Percentiles rank a stretch among this genome's conserved stretches.
These are phyloP conservation scores for Ascocoryne sarcoides DNA, from an alignment of 2,329 filamentous ascomycete species.

Conservation along the genomic window DNA sequence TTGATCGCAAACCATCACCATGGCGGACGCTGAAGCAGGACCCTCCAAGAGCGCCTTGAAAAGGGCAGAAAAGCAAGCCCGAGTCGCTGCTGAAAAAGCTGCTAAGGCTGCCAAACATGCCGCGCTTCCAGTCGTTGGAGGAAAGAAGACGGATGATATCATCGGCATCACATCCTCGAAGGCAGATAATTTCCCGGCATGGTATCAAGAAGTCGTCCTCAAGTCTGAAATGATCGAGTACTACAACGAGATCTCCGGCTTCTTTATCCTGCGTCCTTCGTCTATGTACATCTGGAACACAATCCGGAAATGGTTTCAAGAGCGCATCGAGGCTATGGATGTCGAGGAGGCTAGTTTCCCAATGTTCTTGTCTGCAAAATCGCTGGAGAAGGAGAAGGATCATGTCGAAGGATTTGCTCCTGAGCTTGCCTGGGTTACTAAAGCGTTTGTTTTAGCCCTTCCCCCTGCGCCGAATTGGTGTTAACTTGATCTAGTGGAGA, in stretches of 20 bases:
- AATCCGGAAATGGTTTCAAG: conserved; percentile 59
- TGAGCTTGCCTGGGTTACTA: conserved; percentile 81
- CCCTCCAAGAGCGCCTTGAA: conserved; percentile 56
- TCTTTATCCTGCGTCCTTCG: conserved; percentile 79
- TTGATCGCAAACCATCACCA: conserved; percentile 2
- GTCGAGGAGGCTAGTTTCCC: conserved; percentile 97
- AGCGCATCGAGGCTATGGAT: conserved; percentile 78
- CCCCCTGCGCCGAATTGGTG: conserved; percentile 6
- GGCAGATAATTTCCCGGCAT: conserved; percentile 78
- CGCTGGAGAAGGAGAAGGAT: conserved; percentile 71
- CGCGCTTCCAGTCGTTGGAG: conserved; percentile 42
- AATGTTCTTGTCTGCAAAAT: conserved; percentile 88
- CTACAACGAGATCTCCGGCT: conserved; percentile 86
- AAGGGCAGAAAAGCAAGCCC: conserved; percentile 57
- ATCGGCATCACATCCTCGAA: conserved; percentile 87
- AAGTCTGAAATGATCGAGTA: conserved; percentile 98
- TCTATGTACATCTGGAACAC: conserved; percentile 60
- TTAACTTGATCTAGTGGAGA: conserved; percentile 56
- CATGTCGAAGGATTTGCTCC: conserved; percentile 98
- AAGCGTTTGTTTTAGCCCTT: conserved; percentile 49
- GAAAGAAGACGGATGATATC: conserved; percentile 57
- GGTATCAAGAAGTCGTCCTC: conserved; percentile 96
- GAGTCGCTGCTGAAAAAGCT: conserved; percentile 51
- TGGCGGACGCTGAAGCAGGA: conserved; percentile 22
- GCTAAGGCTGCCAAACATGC: conserved; percentile 52